phyloP scores from a whole-genome alignment of 768 basidiomycete genomes.

The Calocybe cyanea region DNA sequence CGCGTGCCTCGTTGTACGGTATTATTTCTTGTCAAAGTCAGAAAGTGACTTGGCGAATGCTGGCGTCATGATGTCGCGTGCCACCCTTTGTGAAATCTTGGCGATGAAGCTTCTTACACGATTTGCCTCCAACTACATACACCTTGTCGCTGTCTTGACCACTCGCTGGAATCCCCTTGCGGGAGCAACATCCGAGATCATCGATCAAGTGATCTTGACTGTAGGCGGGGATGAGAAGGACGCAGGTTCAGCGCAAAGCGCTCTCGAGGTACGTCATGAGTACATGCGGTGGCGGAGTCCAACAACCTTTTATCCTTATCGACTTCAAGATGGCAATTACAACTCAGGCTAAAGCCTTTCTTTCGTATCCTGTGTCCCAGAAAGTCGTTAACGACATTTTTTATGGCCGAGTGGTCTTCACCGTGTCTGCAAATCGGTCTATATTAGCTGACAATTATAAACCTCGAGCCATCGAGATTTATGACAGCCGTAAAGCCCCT shows the following conservation, averaged over 20 bases:
- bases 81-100: conserved; percentile 81
- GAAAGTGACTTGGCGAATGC: conserved; percentile 75
- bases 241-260: conserved; percentile 69
- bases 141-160: conserved; percentile 74
- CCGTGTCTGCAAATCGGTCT: conserved; percentile 57
- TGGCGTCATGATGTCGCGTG: conserved; percentile 61
- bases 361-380: conserved; percentile 81
- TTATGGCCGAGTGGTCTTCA: conserved; percentile 71
- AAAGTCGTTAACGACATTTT: conserved; percentile 87
- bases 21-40: conserved; percentile 71
- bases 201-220: conserved; percentile 60
- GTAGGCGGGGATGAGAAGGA: conserved; percentile 59
- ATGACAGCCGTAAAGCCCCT: conserved; percentile 61
- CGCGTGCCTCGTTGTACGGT: conserved; percentile 72
- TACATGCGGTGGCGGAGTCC: background rate
- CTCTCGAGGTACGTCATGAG: conserved; percentile 69
- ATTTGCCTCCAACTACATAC: conserved; percentile 73
- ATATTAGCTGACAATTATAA: conserved; percentile 92
- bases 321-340: conserved; percentile 76
- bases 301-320: background rate
- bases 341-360: conserved; percentile 78
- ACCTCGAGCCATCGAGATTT: conserved; percentile 66
- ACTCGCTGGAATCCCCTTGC: conserved; percentile 83
- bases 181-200: conserved; percentile 63
- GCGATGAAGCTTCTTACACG: conserved; percentile 81